Base-by-base conservation (phyloP, 1,284 basidiomycete species). In the Irpex rosettiformis region DNA sequence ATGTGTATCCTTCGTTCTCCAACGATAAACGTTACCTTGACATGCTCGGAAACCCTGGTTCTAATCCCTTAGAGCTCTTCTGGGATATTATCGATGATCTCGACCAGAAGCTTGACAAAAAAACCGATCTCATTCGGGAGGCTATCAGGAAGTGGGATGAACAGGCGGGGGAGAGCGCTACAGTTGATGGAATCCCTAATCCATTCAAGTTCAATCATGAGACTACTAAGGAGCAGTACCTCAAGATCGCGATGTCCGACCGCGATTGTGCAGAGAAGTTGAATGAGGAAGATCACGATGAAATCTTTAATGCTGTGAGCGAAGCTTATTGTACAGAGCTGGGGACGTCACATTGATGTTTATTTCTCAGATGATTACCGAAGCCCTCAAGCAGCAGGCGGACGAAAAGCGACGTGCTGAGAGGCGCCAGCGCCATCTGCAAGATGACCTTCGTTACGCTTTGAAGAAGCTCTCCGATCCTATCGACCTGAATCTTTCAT, bases 391-490 rank as follows among this genome's bases (percentile, higher is more conserved):
- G 71, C 86, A 86, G 59, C 83, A 87, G 42, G 85, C 89, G 24
- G 94, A 94, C 25, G 94, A 93, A 72, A 86, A 81, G 64, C 83
- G 92, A 13, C 81, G 91, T 24, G 77, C 87, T 0, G 97, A 99
- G 72, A 82, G 94, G 51, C 88, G 84, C 66, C 84, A 89, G 61
- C 83, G 96, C 22, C 91, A 97, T 71, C 75, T 92, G 58, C 93
- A 97, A 67, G 96, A 99, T 70, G 97, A 99, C 68, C 79, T 99
- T 33, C 89, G 97, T 3, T 98, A 98, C 72, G 97, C 95, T 0
- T 80, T 98, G 62, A 95, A 93, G 75, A 96, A 96, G 69, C 77
- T 96, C 3, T 74, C 91, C 0, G 88, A 94, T 33, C 82, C 91
- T 0, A 74, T 96, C 47, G 90, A 94, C 62, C 68, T 94, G 45